These are phyloP conservation scores for Aspergillus sp. DNA, from an alignment of 2,329 filamentous ascomycete species.

Conservation along the genomic window DNA sequence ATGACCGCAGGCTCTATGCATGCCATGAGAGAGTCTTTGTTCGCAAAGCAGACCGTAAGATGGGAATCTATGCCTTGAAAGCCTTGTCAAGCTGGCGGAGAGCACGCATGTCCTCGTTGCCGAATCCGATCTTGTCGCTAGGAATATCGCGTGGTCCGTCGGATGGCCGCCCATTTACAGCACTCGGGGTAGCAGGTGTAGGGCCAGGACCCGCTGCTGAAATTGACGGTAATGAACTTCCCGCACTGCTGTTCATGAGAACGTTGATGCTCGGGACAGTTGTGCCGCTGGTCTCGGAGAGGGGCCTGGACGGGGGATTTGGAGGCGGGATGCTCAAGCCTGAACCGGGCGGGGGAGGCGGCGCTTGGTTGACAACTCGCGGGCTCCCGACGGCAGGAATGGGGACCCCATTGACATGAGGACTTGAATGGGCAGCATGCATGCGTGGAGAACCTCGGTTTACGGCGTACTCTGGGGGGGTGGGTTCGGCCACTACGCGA, in stretches of 20 bases:
- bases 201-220: conserved; percentile 10
- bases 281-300: conserved; percentile 29
- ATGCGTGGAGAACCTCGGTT: conserved; percentile 39
- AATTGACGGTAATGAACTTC: conserved; percentile 27
- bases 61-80: conserved; percentile 35
- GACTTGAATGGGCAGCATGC: conserved; percentile 25
- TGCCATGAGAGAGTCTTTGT: background rate
- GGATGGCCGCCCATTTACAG: conserved; percentile 20
- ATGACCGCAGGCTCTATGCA: background rate
- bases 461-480: conserved; percentile 28
- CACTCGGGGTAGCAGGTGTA: conserved; percentile 17
- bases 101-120: conserved; percentile 63
- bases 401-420: conserved; percentile 22
- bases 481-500: conserved; percentile 28
- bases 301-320: conserved; percentile 19
- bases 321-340: conserved; percentile 18
- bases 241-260: conserved; percentile 41
- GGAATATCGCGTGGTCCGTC: conserved; percentile 56
- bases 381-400: conserved; percentile 24
- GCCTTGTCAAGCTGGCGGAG: conserved; percentile 64
- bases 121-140: conserved; percentile 57
- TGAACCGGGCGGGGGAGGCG: conserved; percentile 17
- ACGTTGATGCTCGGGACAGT: conserved; percentile 59
- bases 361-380: conserved; percentile 26
- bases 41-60: background rate